Conservation (phyloP, 306 rosid species). For the Prunus fruticosa region DNA sequence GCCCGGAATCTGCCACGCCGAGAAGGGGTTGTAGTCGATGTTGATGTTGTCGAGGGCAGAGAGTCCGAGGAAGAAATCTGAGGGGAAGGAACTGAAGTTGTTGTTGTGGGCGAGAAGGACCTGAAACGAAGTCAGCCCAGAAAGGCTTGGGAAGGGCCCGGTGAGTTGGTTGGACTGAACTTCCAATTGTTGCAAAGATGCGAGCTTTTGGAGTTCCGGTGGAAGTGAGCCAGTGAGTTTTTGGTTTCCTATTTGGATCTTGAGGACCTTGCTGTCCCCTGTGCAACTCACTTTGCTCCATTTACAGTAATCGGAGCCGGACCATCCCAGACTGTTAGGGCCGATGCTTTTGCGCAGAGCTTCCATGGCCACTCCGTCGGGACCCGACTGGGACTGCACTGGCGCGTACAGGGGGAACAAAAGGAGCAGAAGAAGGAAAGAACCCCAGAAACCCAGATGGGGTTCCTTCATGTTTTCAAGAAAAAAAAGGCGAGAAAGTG, state of each 20-base stretch:
- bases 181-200: conserved; percentile 42
- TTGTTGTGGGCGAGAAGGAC: conserved; percentile 45
- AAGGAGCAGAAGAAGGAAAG: background rate
- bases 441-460: conserved; percentile 26
- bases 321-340: conserved; percentile 45
- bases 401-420: background rate
- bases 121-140: conserved; percentile 33
- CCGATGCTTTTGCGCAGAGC: conserved; percentile 34
- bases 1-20: conserved; percentile 55
- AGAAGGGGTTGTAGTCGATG: conserved; percentile 48
- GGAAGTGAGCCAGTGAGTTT: conserved; percentile 66
- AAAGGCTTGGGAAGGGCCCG: conserved; percentile 60
- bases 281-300: conserved; percentile 48
- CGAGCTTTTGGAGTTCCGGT: conserved; percentile 33
- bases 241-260: conserved; percentile 51
- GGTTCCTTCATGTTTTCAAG: conserved; percentile 29
- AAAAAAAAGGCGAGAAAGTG: background rate
- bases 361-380: conserved; percentile 49
- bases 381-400: conserved; percentile 31
- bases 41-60: conserved; percentile 25
- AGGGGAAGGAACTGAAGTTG: conserved; percentile 45
- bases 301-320: conserved; percentile 41
- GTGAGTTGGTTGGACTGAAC: conserved; percentile 46
- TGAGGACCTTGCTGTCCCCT: conserved; percentile 20
- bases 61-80: conserved; percentile 52